These are phyloP conservation scores for Pisolithus thermaeus DNA, from an alignment of 1,284 basidiomycete species.

Conservation along the genomic window DNA sequence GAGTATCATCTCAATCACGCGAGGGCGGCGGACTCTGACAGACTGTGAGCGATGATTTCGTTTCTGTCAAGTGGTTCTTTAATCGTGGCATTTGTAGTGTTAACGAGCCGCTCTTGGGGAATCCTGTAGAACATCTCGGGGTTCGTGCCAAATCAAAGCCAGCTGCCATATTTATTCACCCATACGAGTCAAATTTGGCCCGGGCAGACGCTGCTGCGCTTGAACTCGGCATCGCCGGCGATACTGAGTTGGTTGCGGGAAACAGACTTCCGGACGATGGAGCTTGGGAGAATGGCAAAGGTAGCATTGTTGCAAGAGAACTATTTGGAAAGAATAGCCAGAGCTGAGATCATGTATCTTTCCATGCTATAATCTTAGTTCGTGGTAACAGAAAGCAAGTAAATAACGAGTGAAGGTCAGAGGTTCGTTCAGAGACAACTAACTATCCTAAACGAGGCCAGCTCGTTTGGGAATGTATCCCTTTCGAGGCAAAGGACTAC, in stretches of 20 bases:
- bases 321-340: slow-evolving; percentile 13
- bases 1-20: slow-evolving; percentile 37
- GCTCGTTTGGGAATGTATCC: slow-evolving; percentile 38
- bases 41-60: slow-evolving; percentile 11
- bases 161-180: slow-evolving; percentile 55
- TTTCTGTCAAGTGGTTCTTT: neutral
- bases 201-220: slow-evolving; percentile 55
- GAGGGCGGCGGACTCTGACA: slow-evolving; percentile 8
- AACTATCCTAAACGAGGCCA: slow-evolving; percentile 31
- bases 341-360: neutral
- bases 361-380: neutral
- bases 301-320: slow-evolving; percentile 33
- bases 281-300: slow-evolving; percentile 37
- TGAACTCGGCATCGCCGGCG: slow-evolving; percentile 44
- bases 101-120: slow-evolving; percentile 33
- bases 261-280: slow-evolving; percentile 26
- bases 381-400: neutral
- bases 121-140: slow-evolving; percentile 20
- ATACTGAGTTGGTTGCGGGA: slow-evolving; percentile 36
- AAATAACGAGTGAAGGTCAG: slow-evolving; percentile 5
- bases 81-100: slow-evolving; percentile 7
- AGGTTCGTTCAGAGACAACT: slow-evolving; percentile 9
- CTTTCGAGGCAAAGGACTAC: slow-evolving; percentile 30
- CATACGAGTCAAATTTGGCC: slow-evolving; percentile 52
- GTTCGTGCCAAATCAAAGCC: slow-evolving; percentile 51